Evolutionary conservation across 176 grass and related monocot genomes (phyloP), one percentile per base, ranked within the genome.

Genomic region (Zea luxurians): DNA sequence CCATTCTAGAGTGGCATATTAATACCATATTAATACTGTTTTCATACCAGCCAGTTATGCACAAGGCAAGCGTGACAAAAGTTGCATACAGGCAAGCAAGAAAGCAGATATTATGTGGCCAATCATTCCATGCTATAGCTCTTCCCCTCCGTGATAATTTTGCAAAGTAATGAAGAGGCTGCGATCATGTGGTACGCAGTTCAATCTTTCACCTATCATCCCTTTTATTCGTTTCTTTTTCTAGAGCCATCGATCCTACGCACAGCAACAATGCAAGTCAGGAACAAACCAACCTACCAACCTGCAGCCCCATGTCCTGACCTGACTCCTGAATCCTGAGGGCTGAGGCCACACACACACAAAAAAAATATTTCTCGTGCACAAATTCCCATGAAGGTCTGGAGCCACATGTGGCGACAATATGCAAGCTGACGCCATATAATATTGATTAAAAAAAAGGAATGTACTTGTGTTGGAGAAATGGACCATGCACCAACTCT

Each of bases 201-300:
- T 48, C 85, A 87, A 83, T 78, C 60, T 59, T 87, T 60, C 85
- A 83, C 68, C 74, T 73, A 73, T 73, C 60, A 72, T 60, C 60
- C 42, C 49, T 73, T 40, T 40, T 3, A 4, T 40, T 40, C 27
- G 27, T 42, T 42, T 42, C 41, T 42, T 42, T 42, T 6, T 42
- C 41, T 42, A 42, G 41, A 42, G 41, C 41, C 41, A 40, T 40
- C 53, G 53, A 83, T 79, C 68, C 75, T 77, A 8, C 47, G 9
- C 12, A 15, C 35, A 10, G 49, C 62, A 45, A n/a, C 5, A 27
- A 27, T 27, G 27, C n/a, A 67, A 4, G 52, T 62, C 69, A 37
- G 74, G 8, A 27, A 7, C 16, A 43, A 87, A 55, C 46, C 57
- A 73, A 88, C 80, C 83, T 73, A 46, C 59, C 37, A 58, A 46